Conservation (phyloP, 1,284 basidiomycete species). For the Naganishia liquefaciens region DNA sequence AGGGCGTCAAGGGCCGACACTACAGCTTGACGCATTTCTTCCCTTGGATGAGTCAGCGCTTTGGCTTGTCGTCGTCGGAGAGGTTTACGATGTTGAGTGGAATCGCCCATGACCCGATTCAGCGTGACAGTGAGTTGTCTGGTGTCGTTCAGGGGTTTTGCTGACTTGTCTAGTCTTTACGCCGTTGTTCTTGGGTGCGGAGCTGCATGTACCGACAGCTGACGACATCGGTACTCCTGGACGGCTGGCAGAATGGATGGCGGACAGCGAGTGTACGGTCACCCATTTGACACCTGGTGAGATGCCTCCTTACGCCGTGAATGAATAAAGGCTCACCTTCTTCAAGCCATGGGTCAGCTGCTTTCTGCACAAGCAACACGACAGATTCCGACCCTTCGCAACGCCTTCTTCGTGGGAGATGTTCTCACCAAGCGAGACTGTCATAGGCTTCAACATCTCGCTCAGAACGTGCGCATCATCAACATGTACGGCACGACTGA, state of each 20-base stretch:
- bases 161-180: conserved; percentile 75
- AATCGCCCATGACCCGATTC: conserved; percentile 98
- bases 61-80: conserved; percentile 71
- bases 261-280: conserved; percentile 80
- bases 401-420: conserved; percentile 99
- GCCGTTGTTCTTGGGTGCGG: conserved; percentile 94
- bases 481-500: conserved; percentile 99
- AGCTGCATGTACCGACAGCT: conserved; percentile 92
- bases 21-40: conserved; percentile 98
- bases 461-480: conserved; percentile 88
- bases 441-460: conserved; percentile 88
- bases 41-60: conserved; percentile 97
- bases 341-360: conserved; percentile 90
- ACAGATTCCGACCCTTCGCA: conserved; percentile 80
- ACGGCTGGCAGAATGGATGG: conserved; percentile 98
- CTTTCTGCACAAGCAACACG: conserved; percentile 92
- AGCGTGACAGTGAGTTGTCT: conserved; percentile 82
- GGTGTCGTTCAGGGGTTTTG: conserved; percentile 5
- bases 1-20: conserved; percentile 93
- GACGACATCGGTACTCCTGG: conserved; percentile 98
- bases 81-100: conserved; percentile 99
- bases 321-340: conserved; percentile 9
- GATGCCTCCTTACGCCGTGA: conserved; percentile 19
- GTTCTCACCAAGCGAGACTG: conserved; percentile 98
- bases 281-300: conserved; percentile 85